Base-by-base conservation (phyloP, 1,139 yeast genomes). In the Suhomyces bolitotheri region DNA sequence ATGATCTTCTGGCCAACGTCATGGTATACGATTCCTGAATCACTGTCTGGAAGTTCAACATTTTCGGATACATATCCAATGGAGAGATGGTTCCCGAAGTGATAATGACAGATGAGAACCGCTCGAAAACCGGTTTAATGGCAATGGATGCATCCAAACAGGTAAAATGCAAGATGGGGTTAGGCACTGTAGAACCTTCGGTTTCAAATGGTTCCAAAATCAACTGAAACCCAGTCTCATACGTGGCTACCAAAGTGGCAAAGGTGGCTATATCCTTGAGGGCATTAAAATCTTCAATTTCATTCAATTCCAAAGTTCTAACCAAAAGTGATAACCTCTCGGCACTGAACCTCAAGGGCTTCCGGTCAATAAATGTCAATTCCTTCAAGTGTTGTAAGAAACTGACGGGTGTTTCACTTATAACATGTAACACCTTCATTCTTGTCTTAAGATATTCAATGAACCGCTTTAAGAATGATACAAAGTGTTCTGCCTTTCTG, bases 1-100 rank as follows among this genome's bases (percentile, higher is more conserved):
- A 92, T 0, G 97, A 86, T 44, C 96, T 71, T 49, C 96, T 76
- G 1, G 96, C 90, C 47, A 92, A 74, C 0, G 98, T 88, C 97
- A 92, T 92, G 3, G 97, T 79, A 56, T 90, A 92, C 0, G 97
- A 89, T 54, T 89, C 95, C 59, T 90, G 97, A 30, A 94, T 76
- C 4, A 90, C 96, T 0, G 98, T 92, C 39, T 88, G 90, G 60
- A 94, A 92, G 54, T 90, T 85, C 45, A 92, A 71, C 98, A 92
- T 92, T 52, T 88, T 82, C 5, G 99, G 99, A 56, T 92, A 92
- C 99, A 92, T 92, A 54, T 94, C 98, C 58, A 92, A 75, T 1
- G 99, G 99, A 0, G 98, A 92, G 29, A 92, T 90, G 10, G 99
- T 92, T 50, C 99, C 99, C 1, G 96, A 87, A 0, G 99, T 92